Evolutionary conservation across 1,139 yeast genomes (phyloP).

Genomic region (Blastobotrys ciferrii): DNA sequence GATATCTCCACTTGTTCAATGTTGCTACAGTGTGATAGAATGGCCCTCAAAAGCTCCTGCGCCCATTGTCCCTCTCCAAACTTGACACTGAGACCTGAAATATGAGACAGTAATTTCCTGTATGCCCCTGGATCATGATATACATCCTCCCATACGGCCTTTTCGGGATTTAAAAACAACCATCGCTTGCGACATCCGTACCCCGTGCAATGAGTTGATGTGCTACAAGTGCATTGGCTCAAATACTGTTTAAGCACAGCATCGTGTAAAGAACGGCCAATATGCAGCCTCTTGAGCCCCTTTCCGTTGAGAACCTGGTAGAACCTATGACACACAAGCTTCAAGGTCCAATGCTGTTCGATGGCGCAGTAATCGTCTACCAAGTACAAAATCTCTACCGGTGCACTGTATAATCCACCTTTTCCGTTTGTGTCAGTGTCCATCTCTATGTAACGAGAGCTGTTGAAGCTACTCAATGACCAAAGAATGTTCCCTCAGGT

Average conservation of each 20-base stretch:
- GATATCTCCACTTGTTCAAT: conserved; percentile 4
- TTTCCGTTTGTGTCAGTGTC: background rate
- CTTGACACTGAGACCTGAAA: conserved; percentile 1
- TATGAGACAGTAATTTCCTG: background rate
- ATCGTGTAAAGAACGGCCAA: conserved; percentile 1
- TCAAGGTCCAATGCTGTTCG: background rate
- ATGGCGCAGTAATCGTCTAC: conserved; percentile 1
- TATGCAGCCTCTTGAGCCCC: background rate
- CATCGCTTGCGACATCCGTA: background rate
- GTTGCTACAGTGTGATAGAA: conserved; percentile 2
- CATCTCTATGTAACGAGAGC: background rate
- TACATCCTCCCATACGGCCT: background rate
- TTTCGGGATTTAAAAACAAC: background rate
- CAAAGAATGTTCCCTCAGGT: no score
- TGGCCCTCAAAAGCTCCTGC: background rate
- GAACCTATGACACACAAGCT: conserved; percentile 1
- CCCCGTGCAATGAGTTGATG: background rate
- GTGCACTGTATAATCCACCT: background rate
- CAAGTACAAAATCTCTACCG: conserved; percentile 2
- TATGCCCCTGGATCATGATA: background rate
- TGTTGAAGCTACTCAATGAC: conserved; percentile 4
- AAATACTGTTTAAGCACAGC: conserved; percentile 2
- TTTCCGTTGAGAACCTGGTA: background rate
- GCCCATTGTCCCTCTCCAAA: conserved; percentile 5
- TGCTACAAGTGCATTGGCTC: background rate